These are phyloP conservation scores for Hyaloscypha bicolor DNA, from an alignment of 495 filamentous ascomycete genomes.

Conservation along the genomic window DNA sequence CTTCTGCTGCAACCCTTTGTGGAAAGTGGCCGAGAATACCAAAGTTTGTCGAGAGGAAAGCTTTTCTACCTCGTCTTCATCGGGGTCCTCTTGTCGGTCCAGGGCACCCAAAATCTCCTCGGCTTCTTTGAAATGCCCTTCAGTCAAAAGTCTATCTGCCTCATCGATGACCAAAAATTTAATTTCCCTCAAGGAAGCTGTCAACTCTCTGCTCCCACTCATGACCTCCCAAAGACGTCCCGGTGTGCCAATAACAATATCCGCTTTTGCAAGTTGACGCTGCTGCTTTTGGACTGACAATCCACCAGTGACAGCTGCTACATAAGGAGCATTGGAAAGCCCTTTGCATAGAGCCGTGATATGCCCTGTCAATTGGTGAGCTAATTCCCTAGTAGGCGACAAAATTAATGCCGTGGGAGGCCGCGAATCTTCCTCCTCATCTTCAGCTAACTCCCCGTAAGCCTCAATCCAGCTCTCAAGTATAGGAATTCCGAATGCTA, in stretches of 20 bases:
- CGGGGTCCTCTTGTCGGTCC: slow-evolving; percentile 51
- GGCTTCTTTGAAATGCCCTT: slow-evolving; percentile 93
- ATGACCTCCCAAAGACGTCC: slow-evolving; percentile 94
- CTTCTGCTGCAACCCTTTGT: slow-evolving; percentile 86
- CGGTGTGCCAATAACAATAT: slow-evolving; percentile 90
- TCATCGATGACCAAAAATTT: slow-evolving; percentile 91
- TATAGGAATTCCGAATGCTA: slow-evolving; percentile 82
- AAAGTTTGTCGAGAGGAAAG: slow-evolving; percentile 73
- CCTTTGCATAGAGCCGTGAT: slow-evolving; percentile 70
- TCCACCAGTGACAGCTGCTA: slow-evolving; percentile 83
- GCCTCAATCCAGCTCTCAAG: slow-evolving; percentile 63
- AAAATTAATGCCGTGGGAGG: slow-evolving; percentile 82
- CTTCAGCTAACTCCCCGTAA: slow-evolving; percentile 39
- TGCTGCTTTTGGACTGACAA: slow-evolving; percentile 92
- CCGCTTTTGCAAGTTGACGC: slow-evolving; percentile 71
- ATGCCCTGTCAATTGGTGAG: slow-evolving; percentile 85
- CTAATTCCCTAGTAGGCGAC: slow-evolving; percentile 89
- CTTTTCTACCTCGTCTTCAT: slow-evolving; percentile 40
- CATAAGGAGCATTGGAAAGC: slow-evolving; percentile 64
- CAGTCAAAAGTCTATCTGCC: slow-evolving; percentile 87
- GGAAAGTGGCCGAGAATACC: slow-evolving; percentile 96
- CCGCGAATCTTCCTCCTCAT: slow-evolving; percentile 40
- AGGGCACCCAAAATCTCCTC: slow-evolving; percentile 80
- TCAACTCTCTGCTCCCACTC: slow-evolving; percentile 54
- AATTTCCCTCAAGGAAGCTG: slow-evolving; percentile 55